phyloP scores from a whole-genome alignment of 179 eudicot species.

The Spinacia oleracea region DNA sequence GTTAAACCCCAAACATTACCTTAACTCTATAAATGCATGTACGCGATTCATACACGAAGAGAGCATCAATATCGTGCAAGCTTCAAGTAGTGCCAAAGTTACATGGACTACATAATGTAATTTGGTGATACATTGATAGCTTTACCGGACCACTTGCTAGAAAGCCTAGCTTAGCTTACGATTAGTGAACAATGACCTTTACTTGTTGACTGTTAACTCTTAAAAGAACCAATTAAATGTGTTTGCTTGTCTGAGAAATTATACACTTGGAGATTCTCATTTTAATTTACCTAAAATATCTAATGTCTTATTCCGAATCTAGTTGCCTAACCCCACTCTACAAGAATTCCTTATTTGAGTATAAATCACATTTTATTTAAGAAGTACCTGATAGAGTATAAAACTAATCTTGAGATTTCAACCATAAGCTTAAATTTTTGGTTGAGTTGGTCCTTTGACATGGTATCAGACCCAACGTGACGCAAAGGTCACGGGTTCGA shows the following conservation, averaged over 20 bases:
- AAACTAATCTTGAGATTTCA: too few relatives aligned
- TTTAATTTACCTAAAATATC: background rate
- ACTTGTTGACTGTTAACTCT: conserved; percentile 5
- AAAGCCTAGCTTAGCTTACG: background rate
- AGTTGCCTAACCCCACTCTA: too few relatives aligned
- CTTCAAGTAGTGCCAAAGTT: background rate
- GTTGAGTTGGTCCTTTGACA: too few relatives aligned
- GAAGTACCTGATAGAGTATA: too few relatives aligned
- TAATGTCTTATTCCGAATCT: background rate
- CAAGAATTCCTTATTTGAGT: too few relatives aligned
- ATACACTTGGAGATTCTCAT: background rate
- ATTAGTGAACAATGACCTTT: conserved; percentile 7
- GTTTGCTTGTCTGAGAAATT: background rate
- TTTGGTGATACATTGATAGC: background rate
- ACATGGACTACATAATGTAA: background rate
- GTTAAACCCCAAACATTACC: too few relatives aligned
- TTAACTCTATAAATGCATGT: background rate
- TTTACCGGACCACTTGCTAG: conserved; percentile 6
- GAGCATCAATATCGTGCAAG: background rate
- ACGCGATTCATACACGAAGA: background rate
- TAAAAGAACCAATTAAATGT: background rate
- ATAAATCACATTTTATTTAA: too few relatives aligned
- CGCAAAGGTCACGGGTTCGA: too few relatives aligned
- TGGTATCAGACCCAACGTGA: too few relatives aligned
- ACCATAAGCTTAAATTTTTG: too few relatives aligned